Percentiles rank a stretch among this genome's conserved stretches.
Evolutionary conservation across 2,329 filamentous ascomycete genomes (phyloP).

Genomic region (Bipolaris zeicola): DNA sequence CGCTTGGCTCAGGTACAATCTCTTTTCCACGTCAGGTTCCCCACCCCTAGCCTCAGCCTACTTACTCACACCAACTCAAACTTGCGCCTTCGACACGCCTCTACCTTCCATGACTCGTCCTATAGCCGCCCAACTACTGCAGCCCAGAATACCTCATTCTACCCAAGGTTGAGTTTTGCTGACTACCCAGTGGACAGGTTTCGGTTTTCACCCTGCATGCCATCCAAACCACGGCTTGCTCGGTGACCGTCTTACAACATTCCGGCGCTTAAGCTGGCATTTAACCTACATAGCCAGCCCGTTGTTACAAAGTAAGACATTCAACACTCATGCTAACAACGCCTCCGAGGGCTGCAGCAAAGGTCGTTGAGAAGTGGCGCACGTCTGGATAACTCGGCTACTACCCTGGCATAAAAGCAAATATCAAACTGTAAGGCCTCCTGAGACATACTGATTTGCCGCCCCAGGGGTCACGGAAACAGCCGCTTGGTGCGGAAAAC

Average conservation of each 20-base stretch:
- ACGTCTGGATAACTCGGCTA: not conserved
- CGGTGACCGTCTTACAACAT: not conserved
- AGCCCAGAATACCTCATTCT: slow-evolving; percentile 3
- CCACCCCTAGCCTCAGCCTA: not conserved
- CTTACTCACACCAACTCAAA: not conserved
- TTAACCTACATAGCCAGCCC: slow-evolving; percentile 1
- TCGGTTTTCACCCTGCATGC: not conserved
- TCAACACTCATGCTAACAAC: slow-evolving; percentile 3
- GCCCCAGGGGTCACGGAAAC: not conserved
- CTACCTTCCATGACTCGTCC: slow-evolving; percentile 1
- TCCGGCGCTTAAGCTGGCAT: slow-evolving; percentile 2
- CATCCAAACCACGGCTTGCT: not conserved
- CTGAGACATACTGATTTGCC: not conserved
- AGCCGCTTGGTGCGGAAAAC: not conserved
- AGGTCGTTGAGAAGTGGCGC: slow-evolving; percentile 7
- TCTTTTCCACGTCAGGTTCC: not conserved
- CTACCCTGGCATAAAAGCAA: not conserved
- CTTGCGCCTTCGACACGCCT: not conserved
- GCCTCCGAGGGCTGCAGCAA: slow-evolving; percentile 13
- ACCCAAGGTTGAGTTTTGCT: not conserved
- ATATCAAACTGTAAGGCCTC: not conserved
- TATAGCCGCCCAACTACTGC: slow-evolving; percentile 13
- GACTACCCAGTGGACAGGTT: not conserved
- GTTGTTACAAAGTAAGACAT: slow-evolving; percentile 22
- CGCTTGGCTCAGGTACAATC: slow-evolving; percentile 1